A percentile compares a stretch with the other conserved stretches of the same genome.
phyloP scores from a whole-genome alignment of 306 rosid genomes.

The Parietaria judaica region DNA sequence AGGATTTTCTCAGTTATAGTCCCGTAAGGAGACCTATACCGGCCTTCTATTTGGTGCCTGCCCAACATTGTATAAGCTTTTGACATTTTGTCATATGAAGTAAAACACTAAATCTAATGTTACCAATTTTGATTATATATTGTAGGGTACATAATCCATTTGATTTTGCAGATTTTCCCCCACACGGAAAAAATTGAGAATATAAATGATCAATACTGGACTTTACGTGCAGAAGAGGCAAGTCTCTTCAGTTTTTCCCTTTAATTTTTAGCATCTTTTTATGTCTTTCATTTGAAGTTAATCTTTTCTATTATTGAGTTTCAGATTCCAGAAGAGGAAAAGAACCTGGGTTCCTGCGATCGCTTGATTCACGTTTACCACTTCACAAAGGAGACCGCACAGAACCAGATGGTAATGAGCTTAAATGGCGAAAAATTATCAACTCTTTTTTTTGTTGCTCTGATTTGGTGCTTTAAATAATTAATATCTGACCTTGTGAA shows the following conservation, averaged over 20 bases:
- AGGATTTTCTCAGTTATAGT: too few relatives aligned
- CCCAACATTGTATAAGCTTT: neutral
- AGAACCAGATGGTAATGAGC: slow-evolving; percentile 55
- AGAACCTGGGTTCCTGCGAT: slow-evolving; percentile 59
- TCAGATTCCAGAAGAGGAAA: slow-evolving; percentile 87
- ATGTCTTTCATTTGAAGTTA: slow-evolving; percentile 6
- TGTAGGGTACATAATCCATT: neutral
- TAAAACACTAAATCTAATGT: neutral
- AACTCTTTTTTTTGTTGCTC: neutral
- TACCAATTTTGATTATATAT: neutral
- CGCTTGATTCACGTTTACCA: slow-evolving; percentile 90
- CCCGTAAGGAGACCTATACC: too few relatives aligned
- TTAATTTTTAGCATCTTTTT: neutral
- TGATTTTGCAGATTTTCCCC: slow-evolving; percentile 49
- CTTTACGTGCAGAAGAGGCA: slow-evolving; percentile 78
- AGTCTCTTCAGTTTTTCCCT: slow-evolving; percentile 4
- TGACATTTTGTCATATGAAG: neutral
- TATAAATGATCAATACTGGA: slow-evolving; percentile 81
- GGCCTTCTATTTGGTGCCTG: too few relatives aligned
- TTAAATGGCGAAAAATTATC: neutral
- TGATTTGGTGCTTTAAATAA: neutral
- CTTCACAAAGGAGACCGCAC: slow-evolving; percentile 62
- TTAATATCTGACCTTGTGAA: neutral
- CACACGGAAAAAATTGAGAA: slow-evolving; percentile 57
- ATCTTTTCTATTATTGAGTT: neutral